Percentiles rank a stretch among this genome's conserved stretches.
Evolutionary conservation across 192 early-diverging fungal genomes (phyloP).

Genomic region (Entomortierella parvispora): DNA sequence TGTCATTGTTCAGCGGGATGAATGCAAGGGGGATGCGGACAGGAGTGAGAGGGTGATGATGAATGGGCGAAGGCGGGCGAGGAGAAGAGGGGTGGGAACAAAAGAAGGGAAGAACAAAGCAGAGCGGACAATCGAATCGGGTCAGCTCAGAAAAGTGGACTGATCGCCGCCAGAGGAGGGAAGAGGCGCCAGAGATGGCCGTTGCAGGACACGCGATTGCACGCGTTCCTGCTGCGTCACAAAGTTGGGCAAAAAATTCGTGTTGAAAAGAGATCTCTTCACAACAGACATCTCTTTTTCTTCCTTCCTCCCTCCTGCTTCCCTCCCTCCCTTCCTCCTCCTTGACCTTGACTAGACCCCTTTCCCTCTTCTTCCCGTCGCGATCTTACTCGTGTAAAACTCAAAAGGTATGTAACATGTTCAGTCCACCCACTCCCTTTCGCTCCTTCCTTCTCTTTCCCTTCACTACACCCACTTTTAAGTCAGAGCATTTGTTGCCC

Average conservation of each 20-base stretch:
- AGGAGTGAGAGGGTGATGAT: neutral
- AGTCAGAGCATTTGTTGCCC: constrained; percentile 55
- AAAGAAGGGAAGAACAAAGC: neutral
- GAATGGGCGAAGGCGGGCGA: neutral
- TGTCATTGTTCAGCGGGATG: neutral
- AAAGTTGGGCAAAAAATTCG: neutral
- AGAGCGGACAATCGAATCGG: neutral
- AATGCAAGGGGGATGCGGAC: neutral
- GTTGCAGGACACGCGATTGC: neutral
- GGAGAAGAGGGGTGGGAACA: neutral
- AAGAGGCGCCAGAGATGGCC: too few species aligned
- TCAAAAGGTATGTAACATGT: constrained; percentile 1
- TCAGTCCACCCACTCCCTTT: constrained; percentile 2
- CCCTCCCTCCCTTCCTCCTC: neutral
- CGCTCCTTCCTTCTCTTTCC: neutral
- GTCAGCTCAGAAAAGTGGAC: neutral
- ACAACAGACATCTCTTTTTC: neutral
- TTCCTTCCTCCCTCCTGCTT: constrained; percentile 5
- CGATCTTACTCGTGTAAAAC: neutral
- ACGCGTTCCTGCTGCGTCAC: neutral
- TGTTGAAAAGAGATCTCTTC: too few species aligned
- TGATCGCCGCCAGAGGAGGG: neutral
- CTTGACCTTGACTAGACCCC: neutral
- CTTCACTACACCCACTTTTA: constrained; percentile 42
- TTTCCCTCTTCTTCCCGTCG: neutral